Evolutionary conservation across 2,329 filamentous ascomycete genomes (phyloP).

Genomic region (Sporothrix mexicana): DNA sequence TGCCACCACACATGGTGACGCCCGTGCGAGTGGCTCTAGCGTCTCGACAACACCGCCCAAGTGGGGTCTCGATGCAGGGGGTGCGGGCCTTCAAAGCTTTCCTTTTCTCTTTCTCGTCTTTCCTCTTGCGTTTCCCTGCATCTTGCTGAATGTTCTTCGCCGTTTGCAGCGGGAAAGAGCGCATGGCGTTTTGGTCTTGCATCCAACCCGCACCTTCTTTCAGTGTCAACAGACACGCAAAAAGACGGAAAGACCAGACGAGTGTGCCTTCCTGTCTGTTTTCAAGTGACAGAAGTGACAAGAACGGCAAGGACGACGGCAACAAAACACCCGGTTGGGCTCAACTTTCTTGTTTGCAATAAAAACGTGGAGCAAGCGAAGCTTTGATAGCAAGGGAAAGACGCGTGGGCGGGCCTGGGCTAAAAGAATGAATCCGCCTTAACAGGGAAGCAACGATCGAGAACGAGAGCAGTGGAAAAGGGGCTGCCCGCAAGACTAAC

Average conservation of each 20-base stretch:
- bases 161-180: neutral
- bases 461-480: neutral
- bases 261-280: neutral
- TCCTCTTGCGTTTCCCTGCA: neutral
- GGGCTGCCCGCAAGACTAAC: neutral
- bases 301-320: neutral
- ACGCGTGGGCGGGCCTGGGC: neutral
- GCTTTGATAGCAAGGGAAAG: neutral
- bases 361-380: neutral
- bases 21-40: constrained; percentile 29
- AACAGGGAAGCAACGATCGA: neutral
- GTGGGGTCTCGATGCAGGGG: constrained; percentile 30
- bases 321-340: neutral
- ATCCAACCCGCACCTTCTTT: no score
- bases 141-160: neutral
- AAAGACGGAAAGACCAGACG: neutral
- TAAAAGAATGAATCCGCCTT: neutral
- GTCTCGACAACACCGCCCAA: constrained; percentile 23
- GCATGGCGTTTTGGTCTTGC: neutral
- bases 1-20: constrained; percentile 25
- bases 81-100: constrained; percentile 19
- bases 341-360: neutral
- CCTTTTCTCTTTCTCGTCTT: neutral
- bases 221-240: neutral
- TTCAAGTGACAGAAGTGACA: neutral